Evolutionary conservation across 73 alveolate genomes (phyloP), one percentile per base, ranked within the genome.

Genomic region (Paraurostyla sp.): DNA sequence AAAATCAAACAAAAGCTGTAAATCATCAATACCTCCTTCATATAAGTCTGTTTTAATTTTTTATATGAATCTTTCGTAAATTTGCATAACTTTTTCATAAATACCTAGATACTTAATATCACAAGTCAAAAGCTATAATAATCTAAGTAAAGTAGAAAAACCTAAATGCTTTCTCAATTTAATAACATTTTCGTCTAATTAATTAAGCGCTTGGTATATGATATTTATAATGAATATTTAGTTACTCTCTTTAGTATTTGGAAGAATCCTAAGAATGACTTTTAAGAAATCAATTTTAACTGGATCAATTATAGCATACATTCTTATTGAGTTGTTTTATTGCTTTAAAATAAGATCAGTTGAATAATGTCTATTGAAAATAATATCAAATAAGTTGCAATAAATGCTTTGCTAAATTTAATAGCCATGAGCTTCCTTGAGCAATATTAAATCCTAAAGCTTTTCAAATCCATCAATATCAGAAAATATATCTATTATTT

Each of bases 381-480:
- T 35, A 3, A 65, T 65, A 22, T 65, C 82, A n/a, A n/a, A n/a
- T n/a, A n/a, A n/a, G n/a, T n/a, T n/a, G n/a, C n/a, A n/a, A n/a
- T n/a, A n/a, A n/a, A n/a, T n/a, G n/a, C n/a, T n/a, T n/a, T n/a
- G n/a, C n/a, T n/a, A n/a, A n/a, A n/a, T n/a, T n/a, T n/a, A n/a
- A n/a, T n/a, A n/a, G n/a, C n/a, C n/a, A n/a, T n/a, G n/a, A n/a
- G n/a, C n/a, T n/a, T n/a, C n/a, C n/a, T n/a, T n/a, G n/a, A n/a
- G n/a, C n/a, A n/a, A n/a, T 16, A 65, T 65, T 1, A 65, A 22
- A 22, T 65, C 82, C 32, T 40, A 38, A 30, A 65, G 41, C 4
- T 11, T 65, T 40, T 65, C 82, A 65, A 65, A 65, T 11, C 82
- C 82, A 65, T 65, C 23, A 40, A 65, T 65, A 2, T 38, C 9